A percentile compares a stretch with the other conserved stretches of the same genome.
These are phyloP conservation scores for Opeltia flavorubescens DNA, from an alignment of 495 filamentous ascomycete genomes.

Conservation along the genomic window DNA sequence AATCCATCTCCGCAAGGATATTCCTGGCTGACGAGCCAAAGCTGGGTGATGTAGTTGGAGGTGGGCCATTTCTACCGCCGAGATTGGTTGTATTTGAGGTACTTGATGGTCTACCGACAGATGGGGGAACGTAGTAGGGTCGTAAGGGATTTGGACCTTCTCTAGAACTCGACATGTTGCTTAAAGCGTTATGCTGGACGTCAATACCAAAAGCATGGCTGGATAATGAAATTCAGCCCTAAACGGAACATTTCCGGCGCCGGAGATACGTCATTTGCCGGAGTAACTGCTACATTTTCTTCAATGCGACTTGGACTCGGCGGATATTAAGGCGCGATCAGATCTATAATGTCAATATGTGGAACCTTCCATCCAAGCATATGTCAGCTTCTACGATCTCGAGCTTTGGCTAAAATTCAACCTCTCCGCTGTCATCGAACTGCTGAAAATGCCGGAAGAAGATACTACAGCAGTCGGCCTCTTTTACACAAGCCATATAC, in stretches of 20 bases:
- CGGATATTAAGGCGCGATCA: too few species aligned
- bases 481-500: background rate
- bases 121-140: conserved; percentile 86
- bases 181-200: background rate
- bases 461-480: too few species aligned
- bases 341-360: too few species aligned
- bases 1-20: conserved; percentile 76
- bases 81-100: conserved; percentile 27
- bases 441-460: too few species aligned
- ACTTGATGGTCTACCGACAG: conserved; percentile 38
- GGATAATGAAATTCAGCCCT: background rate
- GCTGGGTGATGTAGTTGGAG: conserved; percentile 29
- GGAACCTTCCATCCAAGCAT: too few species aligned
- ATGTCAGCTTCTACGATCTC: too few species aligned
- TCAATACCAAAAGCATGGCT: background rate
- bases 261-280: too few species aligned
- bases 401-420: too few species aligned
- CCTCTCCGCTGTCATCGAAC: too few species aligned
- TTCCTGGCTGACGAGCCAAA: conserved; percentile 70
- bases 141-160: conserved; percentile 76
- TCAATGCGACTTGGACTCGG: too few species aligned
- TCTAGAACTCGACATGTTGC: conserved; percentile 28
- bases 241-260: too few species aligned
- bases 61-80: conserved; percentile 28
- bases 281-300: too few species aligned